Percentiles rank a stretch among this genome's conserved stretches.
These are phyloP conservation scores for Pyrrhoderma lamaoense DNA, from an alignment of 1,284 basidiomycete species.

Conservation along the genomic window DNA sequence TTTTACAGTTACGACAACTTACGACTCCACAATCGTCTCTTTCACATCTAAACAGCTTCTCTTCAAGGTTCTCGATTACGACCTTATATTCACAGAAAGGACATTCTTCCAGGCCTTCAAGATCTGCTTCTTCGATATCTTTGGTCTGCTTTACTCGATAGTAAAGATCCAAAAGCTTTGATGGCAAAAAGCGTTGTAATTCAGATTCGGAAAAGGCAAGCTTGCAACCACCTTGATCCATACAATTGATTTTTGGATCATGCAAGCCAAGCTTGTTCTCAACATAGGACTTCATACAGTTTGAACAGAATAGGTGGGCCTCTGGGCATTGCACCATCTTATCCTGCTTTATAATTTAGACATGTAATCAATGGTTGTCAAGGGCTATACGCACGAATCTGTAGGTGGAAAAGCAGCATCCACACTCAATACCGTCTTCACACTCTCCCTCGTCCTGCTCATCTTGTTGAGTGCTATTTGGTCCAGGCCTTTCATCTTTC, in stretches of 20 bases:
- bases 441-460: constrained; percentile 37
- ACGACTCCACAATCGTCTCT: constrained; percentile 65
- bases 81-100: constrained; percentile 82
- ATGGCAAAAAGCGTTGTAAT: constrained; percentile 52
- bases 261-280: constrained; percentile 44
- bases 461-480: constrained; percentile 27
- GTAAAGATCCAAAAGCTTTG: constrained; percentile 61
- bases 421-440: constrained; percentile 62
- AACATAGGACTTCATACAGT: constrained; percentile 48
- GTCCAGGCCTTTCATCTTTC: constrained; percentile 28
- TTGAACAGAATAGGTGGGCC: constrained; percentile 65
- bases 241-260: constrained; percentile 57
- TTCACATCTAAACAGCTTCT: constrained; percentile 75
- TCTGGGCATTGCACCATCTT: constrained; percentile 83
- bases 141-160: constrained; percentile 71
- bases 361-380: neutral
- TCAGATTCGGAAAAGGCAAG: constrained; percentile 62
- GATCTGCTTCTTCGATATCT: constrained; percentile 65
- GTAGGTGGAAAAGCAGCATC: constrained; percentile 72
- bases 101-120: constrained; percentile 76
- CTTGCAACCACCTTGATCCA: constrained; percentile 72
- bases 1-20: constrained; percentile 73
- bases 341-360: constrained; percentile 37
- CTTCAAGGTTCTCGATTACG: constrained; percentile 70
- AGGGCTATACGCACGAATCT: constrained; percentile 50